Evolutionary conservation across 805 yeast species (phyloP), one percentile per base, ranked within the genome.

Genomic region (Kazachstania psychrophila): DNA sequence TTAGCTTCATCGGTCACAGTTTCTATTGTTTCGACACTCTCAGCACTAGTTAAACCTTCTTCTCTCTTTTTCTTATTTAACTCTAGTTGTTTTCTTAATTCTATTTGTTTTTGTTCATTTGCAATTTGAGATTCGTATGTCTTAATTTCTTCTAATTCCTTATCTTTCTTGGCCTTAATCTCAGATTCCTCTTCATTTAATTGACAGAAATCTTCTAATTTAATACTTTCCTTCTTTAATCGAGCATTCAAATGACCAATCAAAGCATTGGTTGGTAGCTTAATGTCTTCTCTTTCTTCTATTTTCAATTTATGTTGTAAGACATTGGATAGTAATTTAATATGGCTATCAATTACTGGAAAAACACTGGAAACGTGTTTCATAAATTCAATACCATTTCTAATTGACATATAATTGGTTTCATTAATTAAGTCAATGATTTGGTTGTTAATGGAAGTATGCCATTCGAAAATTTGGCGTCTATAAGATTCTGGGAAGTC

Each of bases 221-320:
- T 69, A 2, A 74, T 60, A 69, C 81, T 71, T 0, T 61, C 58
- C 25, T 62, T 66, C 22, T 30, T 41, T 15, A 72, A 57, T 30
- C 76, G 65, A 0, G 84, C 73, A 39, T 70, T 72, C 17, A 81
- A 58, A 42, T 77, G 77, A 0, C 86, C 88, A 35, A 73, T 61
- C 36, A 82, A 65, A 2, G 92, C 88, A 54, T 69, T 75, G 0
- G 86, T 76, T 1, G 95, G 79, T 24, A 88, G 62, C 49, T 75
- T 81, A 48, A 88, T 68, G 58, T 88, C 97, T 37, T 83, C 88
- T 44, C 96, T 70, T 3, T 61, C 52, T 44, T 88, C 96, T 0
- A 55, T 50, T 4, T 55, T 43, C 6, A 73, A 51, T 15, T 82
- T 72, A 1, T 50, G 46, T 22, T 72, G 67, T 23, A 88, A 61